Evolutionary conservation across 257 asterid species (phyloP), one percentile per base, ranked within the genome.

Genomic region (Dorcoceras hygrometricum): DNA sequence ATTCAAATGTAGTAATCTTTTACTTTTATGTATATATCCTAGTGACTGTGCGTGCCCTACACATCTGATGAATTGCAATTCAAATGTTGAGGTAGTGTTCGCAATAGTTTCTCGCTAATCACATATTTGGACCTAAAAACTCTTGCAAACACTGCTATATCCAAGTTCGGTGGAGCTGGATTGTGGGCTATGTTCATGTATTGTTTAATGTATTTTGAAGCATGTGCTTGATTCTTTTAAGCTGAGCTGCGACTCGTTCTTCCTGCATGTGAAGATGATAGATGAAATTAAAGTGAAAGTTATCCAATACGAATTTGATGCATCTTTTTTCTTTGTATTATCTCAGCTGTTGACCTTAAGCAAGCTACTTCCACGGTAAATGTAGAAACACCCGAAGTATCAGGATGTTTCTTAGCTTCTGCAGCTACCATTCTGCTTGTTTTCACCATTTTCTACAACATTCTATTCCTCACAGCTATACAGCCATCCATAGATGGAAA

Each of bases 401-500:
- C 79, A 11, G 78, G 74, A 29, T 64, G 76, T 0, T 65, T 76
- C 29, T 59, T 81, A 48, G 59, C 61, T 28, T 31, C 43, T 27
- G 31, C 34, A 56, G 71, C 81, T 56, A 11, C 73, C 2, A 65
- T n/a, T 64, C 83, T 81, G 34, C 14, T 76, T 23, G 12, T 81
- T 36, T 78, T 81, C 57, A 67, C 77, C 51, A 73, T 78, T 24
- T 70, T 81, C 55, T 81, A 81, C 60, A 81, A 81, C 46, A 36
- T 81, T 63, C 54, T 81, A 57, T 81, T 81, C 51, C 27, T 55
- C 14, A 59, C 86, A 7, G 83, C 78, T 22, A 78, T 76, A 72
- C 76, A 81, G 63, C 83, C 86, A 28, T 75, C 83, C 24, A 53
- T 78, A 10, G 86, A 81, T 70, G 77, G 73, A 16, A 60, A 11